Evolutionary conservation across 148 eudicot species (phyloP).

Genomic region (Euryodendron excelsum): DNA sequence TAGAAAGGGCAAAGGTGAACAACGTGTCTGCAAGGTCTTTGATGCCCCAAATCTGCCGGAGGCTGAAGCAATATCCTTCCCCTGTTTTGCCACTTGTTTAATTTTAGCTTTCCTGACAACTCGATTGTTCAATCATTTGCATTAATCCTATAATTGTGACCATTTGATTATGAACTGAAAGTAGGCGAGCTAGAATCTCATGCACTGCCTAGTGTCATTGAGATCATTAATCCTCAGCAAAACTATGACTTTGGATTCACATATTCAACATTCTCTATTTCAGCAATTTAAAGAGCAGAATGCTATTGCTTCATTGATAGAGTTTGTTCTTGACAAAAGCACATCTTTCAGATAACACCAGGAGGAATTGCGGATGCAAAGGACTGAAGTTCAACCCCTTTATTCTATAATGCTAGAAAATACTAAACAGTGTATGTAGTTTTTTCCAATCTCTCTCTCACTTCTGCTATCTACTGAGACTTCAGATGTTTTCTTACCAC

Average conservation of each 20-base stretch:
- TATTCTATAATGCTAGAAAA: background rate
- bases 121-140: background rate
- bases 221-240: background rate
- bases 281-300: background rate
- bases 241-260: background rate
- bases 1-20: constrained; percentile 97
- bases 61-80: constrained; percentile 94
- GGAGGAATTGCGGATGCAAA: constrained; percentile 98
- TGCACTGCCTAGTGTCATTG: background rate
- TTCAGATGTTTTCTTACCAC: background rate
- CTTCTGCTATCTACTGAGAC: background rate
- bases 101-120: background rate
- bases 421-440: background rate
- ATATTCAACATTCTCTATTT: background rate
- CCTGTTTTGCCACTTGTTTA: background rate
- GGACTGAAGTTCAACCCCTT: constrained; percentile 49
- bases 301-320: no score
- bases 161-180: background rate
- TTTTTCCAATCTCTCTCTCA: background rate
- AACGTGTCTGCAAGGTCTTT: constrained; percentile 92
- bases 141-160: background rate
- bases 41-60: constrained; percentile 99
- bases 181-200: background rate
- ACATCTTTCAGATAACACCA: constrained; percentile 93
- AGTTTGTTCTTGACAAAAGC: constrained; percentile 49